Evolutionary conservation across 495 filamentous ascomycete species (phyloP), one percentile per base, ranked within the genome.

Genomic region (Penicillium roqueforti): DNA sequence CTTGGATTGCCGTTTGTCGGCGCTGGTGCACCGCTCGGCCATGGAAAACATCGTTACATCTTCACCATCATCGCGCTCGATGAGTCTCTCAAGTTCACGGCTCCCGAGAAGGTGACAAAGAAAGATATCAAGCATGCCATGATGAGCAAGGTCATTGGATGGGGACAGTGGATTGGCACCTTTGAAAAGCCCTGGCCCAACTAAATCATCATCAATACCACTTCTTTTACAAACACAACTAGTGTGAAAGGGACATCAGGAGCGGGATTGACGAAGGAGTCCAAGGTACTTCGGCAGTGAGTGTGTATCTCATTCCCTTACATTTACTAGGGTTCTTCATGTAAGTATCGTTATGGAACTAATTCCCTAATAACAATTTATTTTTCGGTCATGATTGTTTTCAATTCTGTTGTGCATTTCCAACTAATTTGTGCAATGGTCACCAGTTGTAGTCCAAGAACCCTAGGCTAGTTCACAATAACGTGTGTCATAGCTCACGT

Each of bases 31-130:
- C 65, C 75, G 3, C 56, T 79, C 36, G 76, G 75, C 5, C 74
- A 80, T 50, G 79, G 76, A 2, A 59, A 54, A 3, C 77, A 80
- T 62, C 68, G 77, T 31, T 82, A 81, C 52, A 67, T 79, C 47
- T 79, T 69, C 56, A 71, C 78, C 26, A 62, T 82, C 14, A 54
- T 81, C 18, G 78, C 75, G 10, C 59, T 81, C 9, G 72, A 67
- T 13, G 68, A 73, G 39, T 61, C 62, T 7, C 60, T 80, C 16
- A 54, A 69, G 14, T 61, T 73, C 16, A 64, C 53, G 0, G 13
- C 59, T 11, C 67, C 60, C 1, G 56, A 68, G 16, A 67, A 63
- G 28, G 62, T 68, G 20, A 75, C 61, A n/a, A 72, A 73, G 40
- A 68, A 72, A 18, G 67, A 76, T 56, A 67, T 80, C 20, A 70